Conservation (phyloP, 2,329 filamentous ascomycete species). For the Claviceps fusiformis region DNA sequence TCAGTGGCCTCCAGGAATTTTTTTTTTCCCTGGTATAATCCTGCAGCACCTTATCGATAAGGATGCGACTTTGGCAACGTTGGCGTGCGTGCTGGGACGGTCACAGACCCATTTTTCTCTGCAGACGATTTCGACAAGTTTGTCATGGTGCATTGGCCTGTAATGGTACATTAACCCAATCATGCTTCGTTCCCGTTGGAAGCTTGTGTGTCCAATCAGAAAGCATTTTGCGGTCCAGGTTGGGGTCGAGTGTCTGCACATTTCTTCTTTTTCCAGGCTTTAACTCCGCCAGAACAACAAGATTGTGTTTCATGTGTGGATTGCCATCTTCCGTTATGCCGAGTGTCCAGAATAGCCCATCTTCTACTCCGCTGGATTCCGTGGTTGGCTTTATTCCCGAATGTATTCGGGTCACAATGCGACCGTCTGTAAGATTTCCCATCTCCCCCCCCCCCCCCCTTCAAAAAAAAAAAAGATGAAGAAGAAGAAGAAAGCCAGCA, state of each 20-base stretch:
- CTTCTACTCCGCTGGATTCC: neutral
- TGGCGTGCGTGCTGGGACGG: neutral
- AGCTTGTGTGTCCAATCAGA: neutral
- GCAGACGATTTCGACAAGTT: no score
- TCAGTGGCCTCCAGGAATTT: neutral
- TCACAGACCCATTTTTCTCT: neutral
- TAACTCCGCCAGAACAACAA: neutral
- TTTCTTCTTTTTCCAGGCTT: neutral
- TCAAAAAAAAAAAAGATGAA: no score
- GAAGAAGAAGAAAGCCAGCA: no score
- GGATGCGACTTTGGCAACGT: neutral
- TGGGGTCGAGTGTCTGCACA: neutral
- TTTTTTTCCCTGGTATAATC: neutral
- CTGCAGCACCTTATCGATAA: neutral
- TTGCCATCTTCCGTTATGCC: neutral
- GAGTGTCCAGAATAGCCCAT: neutral
- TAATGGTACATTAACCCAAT: neutral
- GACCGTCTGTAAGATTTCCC: no score
- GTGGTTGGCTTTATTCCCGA: no score
- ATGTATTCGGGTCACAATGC: no score
- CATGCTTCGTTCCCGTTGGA: neutral
- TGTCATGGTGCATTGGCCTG: no score
- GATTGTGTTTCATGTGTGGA: neutral
- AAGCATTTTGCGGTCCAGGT: neutral
- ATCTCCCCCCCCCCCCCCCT: no score